Base-by-base conservation (phyloP, 2,329 filamentous ascomycete genomes). In the Aspergillus pseudoglaucus region DNA sequence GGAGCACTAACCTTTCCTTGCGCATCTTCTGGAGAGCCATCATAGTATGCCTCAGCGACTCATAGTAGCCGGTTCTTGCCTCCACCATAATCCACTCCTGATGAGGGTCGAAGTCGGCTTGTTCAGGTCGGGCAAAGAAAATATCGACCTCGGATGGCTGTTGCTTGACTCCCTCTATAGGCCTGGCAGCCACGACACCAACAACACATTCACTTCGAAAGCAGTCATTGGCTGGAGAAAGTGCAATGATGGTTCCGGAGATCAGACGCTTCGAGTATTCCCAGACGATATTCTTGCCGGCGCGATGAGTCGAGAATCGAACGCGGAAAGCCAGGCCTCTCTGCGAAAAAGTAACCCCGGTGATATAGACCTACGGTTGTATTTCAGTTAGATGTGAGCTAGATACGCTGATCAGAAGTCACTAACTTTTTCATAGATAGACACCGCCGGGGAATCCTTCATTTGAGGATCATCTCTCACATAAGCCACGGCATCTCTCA, bases 11-110 rank as follows among this genome's bases (percentile, higher is more conserved):
- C 66, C 69, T 67, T 66, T 87, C 83, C 51, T 65, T 63, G 48
- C 68, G 75, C 68, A 79, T 63, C 68, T 82, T 74, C 70, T 95
- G 88, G 1, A 95, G 68, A 0, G 86, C 84, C 12, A 80, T 71
- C 62, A 96, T 75, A 0, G 83, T 84, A 61, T 95, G 82, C 0
- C 87, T 78, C 33, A 81, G 76, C 0, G 87, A 81, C 64, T 96
- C 90, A 53, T 82, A 95, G 61, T 90, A 95, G 1, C 86, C 84
- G 0, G 68, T 66, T 3, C 83, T 78, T 1, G 85, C 78, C 60
- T 95, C 88, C 0, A 95, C 70, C 87, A 95, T 95, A 9, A 90
- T 67, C 64, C 83, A 84, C 56, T 86, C 82, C 30, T 78, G 66
- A 14, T 78, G 76, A 0, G 88, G 82, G 58, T 95, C 85, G 43